These are phyloP conservation scores for Ogataea trehalophila DNA, from an alignment of 805 yeast species.

Conservation along the genomic window DNA sequence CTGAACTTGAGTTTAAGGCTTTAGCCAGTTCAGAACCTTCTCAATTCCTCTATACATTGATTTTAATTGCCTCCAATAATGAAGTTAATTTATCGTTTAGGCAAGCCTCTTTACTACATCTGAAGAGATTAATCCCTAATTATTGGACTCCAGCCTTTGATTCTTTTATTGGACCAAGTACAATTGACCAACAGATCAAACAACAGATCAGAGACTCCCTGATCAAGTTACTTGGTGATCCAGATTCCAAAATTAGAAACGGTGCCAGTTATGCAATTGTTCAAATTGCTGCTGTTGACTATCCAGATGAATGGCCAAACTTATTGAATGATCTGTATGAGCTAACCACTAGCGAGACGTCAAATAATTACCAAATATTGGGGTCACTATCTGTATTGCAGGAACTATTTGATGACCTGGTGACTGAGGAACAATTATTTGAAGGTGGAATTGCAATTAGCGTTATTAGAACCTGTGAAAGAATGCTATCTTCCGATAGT, in stretches of 20 bases:
- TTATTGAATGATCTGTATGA: constrained; percentile 47
- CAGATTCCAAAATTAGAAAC: constrained; percentile 56
- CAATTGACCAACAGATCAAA: constrained; percentile 49
- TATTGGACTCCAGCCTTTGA: constrained; percentile 85
- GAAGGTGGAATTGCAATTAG: constrained; percentile 61
- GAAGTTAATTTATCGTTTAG: constrained; percentile 34
- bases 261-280: constrained; percentile 72
- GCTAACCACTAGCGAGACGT: constrained; percentile 23
- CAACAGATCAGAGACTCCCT: constrained; percentile 44
- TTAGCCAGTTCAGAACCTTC: constrained; percentile 47
- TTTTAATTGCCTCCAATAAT: constrained; percentile 35
- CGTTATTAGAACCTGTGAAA: constrained; percentile 46
- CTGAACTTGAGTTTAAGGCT: constrained; percentile 47
- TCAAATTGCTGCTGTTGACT: constrained; percentile 84
- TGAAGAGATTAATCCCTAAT: constrained; percentile 62
- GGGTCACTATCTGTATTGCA: constrained; percentile 59
- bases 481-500: constrained; percentile 29
- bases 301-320: constrained; percentile 94
- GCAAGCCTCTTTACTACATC: constrained; percentile 62
- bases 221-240: constrained; percentile 41
- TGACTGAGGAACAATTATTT: constrained; percentile 84
- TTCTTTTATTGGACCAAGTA: constrained; percentile 58
- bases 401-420: constrained; percentile 81
- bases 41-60: constrained; percentile 36
- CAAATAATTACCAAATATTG: constrained; percentile 32